Evolutionary conservation across 2,329 filamentous ascomycete species (phyloP).

Genomic region (Fragosphaeria purpurea): DNA sequence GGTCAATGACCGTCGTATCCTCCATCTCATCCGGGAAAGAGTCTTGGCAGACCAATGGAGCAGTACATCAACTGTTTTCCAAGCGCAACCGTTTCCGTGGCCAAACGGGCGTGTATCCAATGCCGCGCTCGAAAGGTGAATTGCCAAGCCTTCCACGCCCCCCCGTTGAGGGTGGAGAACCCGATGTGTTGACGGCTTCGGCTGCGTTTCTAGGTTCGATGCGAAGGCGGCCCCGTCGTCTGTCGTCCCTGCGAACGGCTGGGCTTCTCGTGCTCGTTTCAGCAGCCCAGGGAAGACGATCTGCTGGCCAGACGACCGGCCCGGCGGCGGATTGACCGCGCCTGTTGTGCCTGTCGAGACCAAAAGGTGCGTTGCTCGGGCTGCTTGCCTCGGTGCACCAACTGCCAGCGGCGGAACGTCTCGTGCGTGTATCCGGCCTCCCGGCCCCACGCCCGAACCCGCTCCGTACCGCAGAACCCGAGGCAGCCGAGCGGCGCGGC

Average conservation of each 20-base stretch:
- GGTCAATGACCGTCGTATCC: too few species aligned
- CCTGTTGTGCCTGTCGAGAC: slow-evolving; percentile 20
- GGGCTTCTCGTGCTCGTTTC: too few species aligned
- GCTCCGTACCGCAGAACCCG: not conserved
- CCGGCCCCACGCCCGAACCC: slow-evolving; percentile 2
- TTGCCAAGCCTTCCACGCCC: not conserved
- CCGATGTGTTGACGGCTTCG: too few species aligned
- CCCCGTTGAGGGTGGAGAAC: too few species aligned
- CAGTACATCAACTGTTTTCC: slow-evolving; percentile 13
- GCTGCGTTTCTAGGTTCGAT: not conserved
- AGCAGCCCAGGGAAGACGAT: not conserved
- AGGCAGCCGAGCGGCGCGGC: not conserved
- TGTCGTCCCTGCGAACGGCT: too few species aligned
- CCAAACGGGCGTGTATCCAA: slow-evolving; percentile 17
- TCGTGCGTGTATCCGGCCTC: slow-evolving; percentile 13
- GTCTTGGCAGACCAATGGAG: slow-evolving; percentile 7
- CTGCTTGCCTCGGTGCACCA: slow-evolving; percentile 14
- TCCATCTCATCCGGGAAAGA: too few species aligned
- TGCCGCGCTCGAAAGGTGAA: slow-evolving; percentile 15
- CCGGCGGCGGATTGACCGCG: slow-evolving; percentile 14
- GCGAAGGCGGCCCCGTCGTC: too few species aligned
- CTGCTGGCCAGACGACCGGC: slow-evolving; percentile 12
- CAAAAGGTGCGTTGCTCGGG: slow-evolving; percentile 18
- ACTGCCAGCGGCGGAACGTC: slow-evolving; percentile 13
- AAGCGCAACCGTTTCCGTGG: slow-evolving; percentile 4